Percentiles rank a stretch among this genome's conserved stretches.
Evolutionary conservation across 2,329 filamentous ascomycete genomes (phyloP).

Genomic region (Orbilia oligospora): DNA sequence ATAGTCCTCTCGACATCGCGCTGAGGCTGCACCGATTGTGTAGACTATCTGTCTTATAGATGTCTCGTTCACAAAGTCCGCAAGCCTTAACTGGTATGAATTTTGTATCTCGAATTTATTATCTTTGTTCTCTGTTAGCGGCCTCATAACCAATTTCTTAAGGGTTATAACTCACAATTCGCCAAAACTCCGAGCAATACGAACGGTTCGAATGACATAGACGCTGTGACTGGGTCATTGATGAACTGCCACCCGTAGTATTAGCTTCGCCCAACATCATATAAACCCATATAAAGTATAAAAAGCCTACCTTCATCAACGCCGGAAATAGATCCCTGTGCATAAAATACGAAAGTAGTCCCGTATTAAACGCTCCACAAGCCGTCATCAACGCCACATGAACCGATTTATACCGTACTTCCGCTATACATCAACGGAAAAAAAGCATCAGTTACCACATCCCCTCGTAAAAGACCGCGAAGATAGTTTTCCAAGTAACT

Average conservation of each 20-base stretch:
- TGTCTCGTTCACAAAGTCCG: conserved; percentile 93
- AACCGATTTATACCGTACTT: conserved; percentile 83
- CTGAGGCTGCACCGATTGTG: conserved; percentile 81
- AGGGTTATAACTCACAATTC: conserved; percentile 73
- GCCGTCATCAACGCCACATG: conserved; percentile 85
- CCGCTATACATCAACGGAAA: conserved; percentile 73
- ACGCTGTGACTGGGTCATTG: conserved; percentile 79
- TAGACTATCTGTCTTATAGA: conserved; percentile 86
- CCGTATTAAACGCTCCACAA: conserved; percentile 95
- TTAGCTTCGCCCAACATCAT: conserved; percentile 5
- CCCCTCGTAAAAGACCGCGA: conserved; percentile 77
- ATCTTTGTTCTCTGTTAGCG: conserved; percentile 67
- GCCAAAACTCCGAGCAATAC: conserved; percentile 86
- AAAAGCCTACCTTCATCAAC: conserved; percentile 82
- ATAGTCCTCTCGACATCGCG: conserved; percentile 79
- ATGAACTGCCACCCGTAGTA: conserved; percentile 74
- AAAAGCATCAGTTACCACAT: conserved; percentile 73
- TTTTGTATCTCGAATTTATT: conserved; percentile 99
- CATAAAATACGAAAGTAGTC: conserved; percentile 92
- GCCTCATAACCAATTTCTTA: neutral
- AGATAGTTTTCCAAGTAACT: conserved; percentile 72
- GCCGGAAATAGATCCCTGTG: conserved; percentile 94
- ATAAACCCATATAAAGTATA: conserved; percentile 56
- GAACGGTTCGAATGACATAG: conserved; percentile 80
- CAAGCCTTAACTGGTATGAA: conserved; percentile 89